These are phyloP conservation scores for Lolium multiflorum DNA, from an alignment of 176 grass and related monocot genomes.

Conservation along the genomic window DNA sequence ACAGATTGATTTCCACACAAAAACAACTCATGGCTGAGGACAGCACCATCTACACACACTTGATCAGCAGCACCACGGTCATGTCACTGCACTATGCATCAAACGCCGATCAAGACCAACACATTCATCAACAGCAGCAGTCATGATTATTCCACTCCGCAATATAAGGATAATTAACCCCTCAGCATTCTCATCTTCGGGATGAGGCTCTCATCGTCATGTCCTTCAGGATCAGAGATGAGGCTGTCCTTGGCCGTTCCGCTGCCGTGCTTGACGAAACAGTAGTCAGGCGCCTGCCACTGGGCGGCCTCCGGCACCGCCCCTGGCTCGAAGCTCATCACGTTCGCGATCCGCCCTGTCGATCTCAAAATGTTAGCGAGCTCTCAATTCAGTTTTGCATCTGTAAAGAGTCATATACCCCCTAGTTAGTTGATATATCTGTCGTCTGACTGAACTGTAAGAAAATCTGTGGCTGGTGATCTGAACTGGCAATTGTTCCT, in stretches of 20 bases:
- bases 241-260: neutral
- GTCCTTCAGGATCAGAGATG: neutral
- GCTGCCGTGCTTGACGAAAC: constrained; percentile 27
- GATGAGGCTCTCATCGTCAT: neutral
- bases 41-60: neutral
- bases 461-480: neutral
- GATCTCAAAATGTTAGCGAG: neutral
- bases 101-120: neutral
- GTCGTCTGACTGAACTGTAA: neutral
- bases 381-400: neutral
- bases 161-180: neutral
- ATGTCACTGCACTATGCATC: too few species aligned
- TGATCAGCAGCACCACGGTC: neutral
- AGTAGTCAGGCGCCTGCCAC: constrained; percentile 54
- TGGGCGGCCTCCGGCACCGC: constrained; percentile 36
- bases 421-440: neutral
- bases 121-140: neutral
- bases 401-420: too few species aligned
- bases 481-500: too few species aligned
- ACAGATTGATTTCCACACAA: neutral
- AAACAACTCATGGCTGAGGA: neutral
- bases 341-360: neutral
- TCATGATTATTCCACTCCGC: neutral
- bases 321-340: constrained; percentile 55
- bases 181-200: constrained; percentile 4